Evolutionary conservation across 2,329 filamentous ascomycete genomes (phyloP), one percentile per base, ranked within the genome.

Genomic region (Aureobasidium mangrovei): DNA sequence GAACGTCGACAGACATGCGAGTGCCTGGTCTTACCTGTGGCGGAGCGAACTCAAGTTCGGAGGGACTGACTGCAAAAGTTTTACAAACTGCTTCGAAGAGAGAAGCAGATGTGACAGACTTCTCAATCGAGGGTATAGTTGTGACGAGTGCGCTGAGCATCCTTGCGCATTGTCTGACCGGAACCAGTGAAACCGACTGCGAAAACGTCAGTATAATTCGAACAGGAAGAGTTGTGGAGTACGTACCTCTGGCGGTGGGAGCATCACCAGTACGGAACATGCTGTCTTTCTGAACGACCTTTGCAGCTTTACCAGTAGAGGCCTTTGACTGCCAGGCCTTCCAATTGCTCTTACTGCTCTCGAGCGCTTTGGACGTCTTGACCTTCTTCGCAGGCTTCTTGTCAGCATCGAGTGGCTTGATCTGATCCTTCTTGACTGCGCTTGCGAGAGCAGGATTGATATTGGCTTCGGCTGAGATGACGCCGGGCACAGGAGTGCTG

Each of bases 181-280:
- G 91, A 96, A 58, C 93, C 93, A 7, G 89, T 95, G 66, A 98
- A 96, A 33, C 93, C 93, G 65, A 98, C 93, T 96, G 61, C 5
- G 57, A 41, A 24, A 10, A 46, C 12, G 57, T 69, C 60, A 69
- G 67, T 45, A 55, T n/a, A 46, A 3, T 46, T 49, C n/a, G 47
- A 29, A 40, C 31, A 9, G n/a, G 45, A 45, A n/a, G 28, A 7
- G 9, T 51, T 7, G 32, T 53, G 32, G 29, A 41, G 41, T 59
- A 54, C 78, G 61, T 74, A 95, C 91, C 91, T 85, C 90, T 82
- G 56, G 87, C 91, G 64, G 88, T 81, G 27, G 93, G 80, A 58
- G 88, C 85, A 32, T 95, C 90, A 0, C 90, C 89, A 2, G 91
- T 96, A 44, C 91, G 84, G 69, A 96, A 96, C 91, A 96, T 96